Percentiles rank a stretch among this genome's conserved stretches.
Evolutionary conservation across 441 rosid species (phyloP).

Genomic region (Biscutella laevigata): DNA sequence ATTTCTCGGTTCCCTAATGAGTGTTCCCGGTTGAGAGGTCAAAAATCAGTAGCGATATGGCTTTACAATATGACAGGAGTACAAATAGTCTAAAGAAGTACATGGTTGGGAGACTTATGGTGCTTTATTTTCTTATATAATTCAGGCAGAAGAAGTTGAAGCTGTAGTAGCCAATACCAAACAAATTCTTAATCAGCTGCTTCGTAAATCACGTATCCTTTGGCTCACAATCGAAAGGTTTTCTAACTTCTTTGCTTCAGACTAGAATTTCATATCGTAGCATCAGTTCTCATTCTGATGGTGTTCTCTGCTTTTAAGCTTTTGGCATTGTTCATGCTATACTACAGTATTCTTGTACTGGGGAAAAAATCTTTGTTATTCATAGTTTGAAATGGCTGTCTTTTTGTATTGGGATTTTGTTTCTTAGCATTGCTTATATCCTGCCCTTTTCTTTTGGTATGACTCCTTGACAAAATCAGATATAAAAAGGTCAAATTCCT

Average conservation of each 20-base stretch:
- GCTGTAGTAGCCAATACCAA: conserved; percentile 90
- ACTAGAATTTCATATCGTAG: neutral
- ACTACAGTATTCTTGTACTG: neutral
- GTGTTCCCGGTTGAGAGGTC: conserved; percentile 1
- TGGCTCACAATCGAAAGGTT: neutral
- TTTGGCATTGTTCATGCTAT: conserved; percentile 8
- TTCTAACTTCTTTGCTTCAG: neutral
- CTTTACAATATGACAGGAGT: neutral
- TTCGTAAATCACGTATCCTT: conserved; percentile 85
- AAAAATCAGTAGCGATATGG: neutral
- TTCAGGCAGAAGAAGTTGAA: conserved; percentile 82
- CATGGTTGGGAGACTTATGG: conserved; percentile 5
- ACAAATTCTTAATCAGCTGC: conserved; percentile 86
- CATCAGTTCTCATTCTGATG: conserved; percentile 3
- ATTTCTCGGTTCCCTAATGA: conserved; percentile 2
- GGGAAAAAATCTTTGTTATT: neutral
- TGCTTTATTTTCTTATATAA: conserved; percentile 11
- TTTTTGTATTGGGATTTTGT: neutral
- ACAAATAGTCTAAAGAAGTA: neutral
- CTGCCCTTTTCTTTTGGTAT: conserved; percentile 1
- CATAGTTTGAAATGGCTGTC: neutral
- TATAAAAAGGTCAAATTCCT: conserved; percentile 61
- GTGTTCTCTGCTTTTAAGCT: conserved; percentile 4
- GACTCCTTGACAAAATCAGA: conserved; percentile 62
- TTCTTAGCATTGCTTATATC: neutral